Base-by-base conservation (phyloP, 2,329 filamentous ascomycete species). In the Phyllachora maydis region DNA sequence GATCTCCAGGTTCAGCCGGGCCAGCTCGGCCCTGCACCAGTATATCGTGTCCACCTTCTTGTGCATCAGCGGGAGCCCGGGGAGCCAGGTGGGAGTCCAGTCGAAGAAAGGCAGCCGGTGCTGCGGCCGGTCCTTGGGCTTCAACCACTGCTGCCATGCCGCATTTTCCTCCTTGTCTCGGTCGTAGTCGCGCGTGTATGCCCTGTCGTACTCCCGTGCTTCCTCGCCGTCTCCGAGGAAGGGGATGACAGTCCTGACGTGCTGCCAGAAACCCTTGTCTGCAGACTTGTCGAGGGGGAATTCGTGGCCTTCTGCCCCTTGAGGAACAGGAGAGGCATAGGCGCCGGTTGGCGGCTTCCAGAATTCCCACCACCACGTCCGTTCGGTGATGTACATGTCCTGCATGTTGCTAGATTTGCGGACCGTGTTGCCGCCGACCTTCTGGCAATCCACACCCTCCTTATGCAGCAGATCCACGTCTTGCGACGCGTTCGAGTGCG, bases 31-130 rank as follows among this genome's bases (percentile, higher is more conserved):
- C 3, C 88, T 76, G 35, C 81, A 90, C 54, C 83, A 76, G 40
- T 90, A 82, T 33, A 98, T 95, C 0, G 76, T 85, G 42, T 98
- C 88, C 2, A 93, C 83, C 46, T 95, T 93, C 43, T 79, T 73
- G 25, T 78, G 82, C 23, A 92, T 45, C 1, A 82, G 49, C 4
- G 76, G 79, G n/a, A 92, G 43, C 0, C 69, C 66, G 3, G 75
- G 74, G 43, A 92, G 68, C 73, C 76, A 93, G 18, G 34, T 33
- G 2, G 58, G 59, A 1, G 50, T 55, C 42, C 57, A 58, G 1
- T 52, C 53, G 20, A 64, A 65, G 1, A 48, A 47, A 0, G 81
- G 68, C 7, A 93, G 51, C 22, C 72, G 69, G 51, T 90, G 82
- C 0, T 77, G 91, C 11, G 85, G 81, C 18, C 88, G 72, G 30